These are phyloP conservation scores for Neonothopanus nambi DNA, from an alignment of 1,284 basidiomycete genomes.

Conservation along the genomic window DNA sequence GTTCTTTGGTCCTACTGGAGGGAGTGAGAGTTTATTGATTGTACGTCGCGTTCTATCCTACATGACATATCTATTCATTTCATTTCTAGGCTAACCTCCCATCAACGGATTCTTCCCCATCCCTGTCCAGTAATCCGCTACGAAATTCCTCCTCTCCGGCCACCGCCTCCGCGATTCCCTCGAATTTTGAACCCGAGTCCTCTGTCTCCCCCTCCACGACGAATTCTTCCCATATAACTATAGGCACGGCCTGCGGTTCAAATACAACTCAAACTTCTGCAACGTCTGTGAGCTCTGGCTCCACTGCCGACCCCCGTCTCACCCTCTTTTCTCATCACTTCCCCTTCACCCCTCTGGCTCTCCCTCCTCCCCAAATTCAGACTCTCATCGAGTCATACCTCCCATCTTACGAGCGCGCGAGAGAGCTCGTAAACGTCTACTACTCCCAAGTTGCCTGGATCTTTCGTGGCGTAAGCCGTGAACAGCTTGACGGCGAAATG, in stretches of 20 bases:
- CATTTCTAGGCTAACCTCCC: slow-evolving; percentile 10
- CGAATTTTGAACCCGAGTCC: background rate
- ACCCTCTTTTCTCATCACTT: slow-evolving; percentile 59
- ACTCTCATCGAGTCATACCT: slow-evolving; percentile 52
- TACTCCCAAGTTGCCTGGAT: slow-evolving; percentile 61
- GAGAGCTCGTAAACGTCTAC: slow-evolving; percentile 49
- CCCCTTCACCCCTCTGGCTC: slow-evolving; percentile 63
- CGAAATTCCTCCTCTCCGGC: slow-evolving; percentile 4
- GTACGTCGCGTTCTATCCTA: background rate
- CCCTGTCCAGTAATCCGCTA: background rate
- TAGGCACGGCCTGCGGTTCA: background rate
- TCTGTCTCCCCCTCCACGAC: slow-evolving; percentile 12
- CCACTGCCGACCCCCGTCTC: slow-evolving; percentile 32
- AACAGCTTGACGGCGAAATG: slow-evolving; percentile 57
- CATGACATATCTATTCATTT: slow-evolving; percentile 5
- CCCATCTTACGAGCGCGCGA: slow-evolving; percentile 49
- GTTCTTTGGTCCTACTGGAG: slow-evolving; percentile 67
- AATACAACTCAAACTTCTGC: background rate
- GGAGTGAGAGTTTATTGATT: slow-evolving; percentile 41
- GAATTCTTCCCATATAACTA: slow-evolving; percentile 2
- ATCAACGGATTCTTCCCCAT: slow-evolving; percentile 1
- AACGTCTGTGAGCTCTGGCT: background rate
- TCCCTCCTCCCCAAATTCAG: slow-evolving; percentile 41
- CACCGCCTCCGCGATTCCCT: too few relatives aligned
- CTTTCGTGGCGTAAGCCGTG: slow-evolving; percentile 48